Percentiles rank a stretch among this genome's conserved stretches.
These are phyloP conservation scores for Capsicum chinense DNA, from an alignment of 257 asterid species.

Conservation along the genomic window DNA sequence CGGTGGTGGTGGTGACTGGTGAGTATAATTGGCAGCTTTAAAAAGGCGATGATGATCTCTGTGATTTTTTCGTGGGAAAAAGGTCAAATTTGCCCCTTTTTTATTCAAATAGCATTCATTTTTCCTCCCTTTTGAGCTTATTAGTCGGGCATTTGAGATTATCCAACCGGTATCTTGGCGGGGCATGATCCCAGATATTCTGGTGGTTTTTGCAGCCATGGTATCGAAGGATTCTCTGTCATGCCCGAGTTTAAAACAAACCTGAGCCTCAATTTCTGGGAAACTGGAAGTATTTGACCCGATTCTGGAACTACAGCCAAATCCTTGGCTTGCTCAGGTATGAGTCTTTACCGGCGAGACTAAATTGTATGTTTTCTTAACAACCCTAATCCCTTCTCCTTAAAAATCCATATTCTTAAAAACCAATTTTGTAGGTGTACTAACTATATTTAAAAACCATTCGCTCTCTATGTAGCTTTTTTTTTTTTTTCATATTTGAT, in stretches of 20 bases:
- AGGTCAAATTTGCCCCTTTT: too few relatives aligned
- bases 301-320: too few relatives aligned
- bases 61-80: too few relatives aligned
- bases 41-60: too few relatives aligned
- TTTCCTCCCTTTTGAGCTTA: neutral
- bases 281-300: neutral
- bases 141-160: neutral
- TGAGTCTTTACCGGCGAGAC: too few relatives aligned
- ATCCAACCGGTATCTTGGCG: constrained; percentile 20
- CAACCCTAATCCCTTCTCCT: too few relatives aligned
- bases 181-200: constrained; percentile 23
- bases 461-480: neutral
- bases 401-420: too few relatives aligned
- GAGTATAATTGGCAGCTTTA: too few relatives aligned
- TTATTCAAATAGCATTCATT: too few relatives aligned
- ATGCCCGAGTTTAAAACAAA: neutral
- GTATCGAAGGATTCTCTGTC: neutral
- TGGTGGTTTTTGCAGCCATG: constrained; percentile 34
- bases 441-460: neutral
- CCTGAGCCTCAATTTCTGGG: neutral
- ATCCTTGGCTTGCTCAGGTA: neutral
- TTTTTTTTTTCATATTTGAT: neutral
- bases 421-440: neutral
- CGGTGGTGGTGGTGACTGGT: neutral
- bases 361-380: too few relatives aligned